Conservation (phyloP, 2,329 filamentous ascomycete species). For the Beauveria pseudobassiana region DNA sequence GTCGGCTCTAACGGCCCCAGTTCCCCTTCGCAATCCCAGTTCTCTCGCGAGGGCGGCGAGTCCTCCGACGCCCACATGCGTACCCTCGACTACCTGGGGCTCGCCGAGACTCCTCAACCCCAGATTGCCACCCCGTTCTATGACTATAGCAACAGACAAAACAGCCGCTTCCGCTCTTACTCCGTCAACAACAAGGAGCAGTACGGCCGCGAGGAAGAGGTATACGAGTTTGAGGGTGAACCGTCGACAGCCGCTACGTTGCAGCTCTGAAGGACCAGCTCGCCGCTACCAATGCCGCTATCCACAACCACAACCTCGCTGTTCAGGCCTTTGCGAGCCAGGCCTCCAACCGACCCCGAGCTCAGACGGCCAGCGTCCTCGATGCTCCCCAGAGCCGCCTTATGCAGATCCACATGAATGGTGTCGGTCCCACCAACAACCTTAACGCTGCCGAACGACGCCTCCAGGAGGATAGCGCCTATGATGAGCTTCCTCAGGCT, state of each 20-base stretch:
- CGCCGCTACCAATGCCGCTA: constrained; percentile 58
- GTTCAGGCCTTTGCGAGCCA: constrained; percentile 88
- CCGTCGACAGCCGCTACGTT: constrained; percentile 50
- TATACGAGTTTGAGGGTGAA: constrained; percentile 52
- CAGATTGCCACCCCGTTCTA: constrained; percentile 69
- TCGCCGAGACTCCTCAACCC: constrained; percentile 88
- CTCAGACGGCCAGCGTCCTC: constrained; percentile 83
- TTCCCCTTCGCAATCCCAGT: constrained; percentile 79
- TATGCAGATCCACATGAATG: constrained; percentile 67
- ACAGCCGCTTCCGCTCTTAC: constrained; percentile 89
- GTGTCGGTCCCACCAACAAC: constrained; percentile 60
- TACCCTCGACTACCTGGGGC: constrained; percentile 89
- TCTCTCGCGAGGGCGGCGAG: constrained; percentile 74
- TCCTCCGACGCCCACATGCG: constrained; percentile 84
- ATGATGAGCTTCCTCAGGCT: constrained; percentile 71
- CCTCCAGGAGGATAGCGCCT: constrained; percentile 67
- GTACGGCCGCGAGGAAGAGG: constrained; percentile 83
- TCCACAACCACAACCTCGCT: constrained; percentile 86
- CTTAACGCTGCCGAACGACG: constrained; percentile 70
- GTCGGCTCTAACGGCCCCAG: constrained; percentile 84
- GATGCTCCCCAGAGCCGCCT: constrained; percentile 65
- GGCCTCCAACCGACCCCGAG: constrained; percentile 76
- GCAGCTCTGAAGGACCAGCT: constrained; percentile 55
- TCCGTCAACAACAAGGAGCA: constrained; percentile 98
- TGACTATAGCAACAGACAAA: constrained; percentile 61